A percentile compares a stretch with the other conserved stretches of the same genome.
phyloP scores from a whole-genome alignment of 2,329 filamentous ascomycete genomes.

The Epichloe sp. region DNA sequence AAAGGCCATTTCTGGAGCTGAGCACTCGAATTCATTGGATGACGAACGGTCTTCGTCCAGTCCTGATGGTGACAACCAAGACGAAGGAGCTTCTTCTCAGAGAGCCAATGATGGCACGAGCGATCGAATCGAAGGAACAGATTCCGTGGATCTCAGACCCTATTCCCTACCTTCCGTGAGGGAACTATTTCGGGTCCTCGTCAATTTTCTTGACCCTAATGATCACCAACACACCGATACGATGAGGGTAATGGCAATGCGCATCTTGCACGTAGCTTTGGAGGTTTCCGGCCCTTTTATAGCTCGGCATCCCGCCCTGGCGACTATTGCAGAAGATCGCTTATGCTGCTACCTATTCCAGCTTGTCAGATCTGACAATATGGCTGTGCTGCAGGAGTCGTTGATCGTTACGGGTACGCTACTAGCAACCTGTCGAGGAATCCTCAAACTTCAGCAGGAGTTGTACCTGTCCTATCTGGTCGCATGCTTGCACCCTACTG shows the following conservation, averaged over 20 bases:
- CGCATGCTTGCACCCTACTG: conserved; percentile 82
- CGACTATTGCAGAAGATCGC: conserved; percentile 79
- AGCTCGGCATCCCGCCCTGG: conserved; percentile 78
- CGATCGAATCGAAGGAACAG: conserved; percentile 26
- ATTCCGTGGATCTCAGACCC: conserved; percentile 55
- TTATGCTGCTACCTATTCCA: conserved; percentile 93
- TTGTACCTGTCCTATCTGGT: conserved; percentile 90
- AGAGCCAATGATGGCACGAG: conserved; percentile 7
- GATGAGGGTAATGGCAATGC: conserved; percentile 92
- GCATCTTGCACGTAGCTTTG: conserved; percentile 92
- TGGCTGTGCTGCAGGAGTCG: conserved; percentile 86
- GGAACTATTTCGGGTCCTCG: conserved; percentile 85
- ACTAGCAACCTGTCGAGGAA: conserved; percentile 75
- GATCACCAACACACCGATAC: conserved; percentile 86
- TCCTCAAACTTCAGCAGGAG: conserved; percentile 93
- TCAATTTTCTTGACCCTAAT: conserved; percentile 86
- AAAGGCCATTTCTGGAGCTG: conserved; percentile 3
- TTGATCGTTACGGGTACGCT: conserved; percentile 84
- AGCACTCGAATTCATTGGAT: not conserved
- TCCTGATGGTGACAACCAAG: conserved; percentile 3
- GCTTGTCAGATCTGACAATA: conserved; percentile 88
- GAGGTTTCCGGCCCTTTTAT: conserved; percentile 95
- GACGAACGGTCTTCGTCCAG: not conserved
- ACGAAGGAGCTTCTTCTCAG: not conserved
- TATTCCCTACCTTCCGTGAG: conserved; percentile 91